These are phyloP conservation scores for Scheffersomyces quercinus DNA, from an alignment of 1,139 yeast species.

Conservation along the genomic window DNA sequence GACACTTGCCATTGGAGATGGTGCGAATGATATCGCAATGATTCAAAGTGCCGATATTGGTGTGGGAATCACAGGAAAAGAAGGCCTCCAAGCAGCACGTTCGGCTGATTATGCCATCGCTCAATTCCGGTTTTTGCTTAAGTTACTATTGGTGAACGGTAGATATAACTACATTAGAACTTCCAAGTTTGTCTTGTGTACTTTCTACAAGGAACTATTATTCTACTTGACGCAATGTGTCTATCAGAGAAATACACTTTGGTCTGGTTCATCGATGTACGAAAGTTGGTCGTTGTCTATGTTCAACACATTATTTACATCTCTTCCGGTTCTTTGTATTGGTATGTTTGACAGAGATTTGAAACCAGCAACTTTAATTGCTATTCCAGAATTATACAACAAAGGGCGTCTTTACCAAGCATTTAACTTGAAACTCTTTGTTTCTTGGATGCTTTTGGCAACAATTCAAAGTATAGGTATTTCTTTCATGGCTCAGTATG, in stretches of 20 bases:
- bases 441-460: constrained; percentile 80
- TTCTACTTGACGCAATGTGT: constrained; percentile 88
- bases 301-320: constrained; percentile 95
- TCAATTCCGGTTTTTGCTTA: constrained; percentile 81
- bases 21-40: constrained; percentile 99
- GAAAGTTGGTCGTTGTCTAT: constrained; percentile 96
- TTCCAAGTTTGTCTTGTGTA: constrained; percentile 86
- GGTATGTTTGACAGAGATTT: constrained; percentile 97
- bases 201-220: constrained; percentile 90
- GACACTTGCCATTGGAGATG: constrained; percentile 97
- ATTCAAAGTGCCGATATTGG: constrained; percentile 98
- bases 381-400: constrained; percentile 86
- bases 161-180: constrained; percentile 92
- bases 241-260: constrained; percentile 83
- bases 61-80: constrained; percentile 94
- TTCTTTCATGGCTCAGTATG: constrained; percentile 63
- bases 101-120: constrained; percentile 95
- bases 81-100: constrained; percentile 95
- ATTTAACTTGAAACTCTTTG: constrained; percentile 68
- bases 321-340: constrained; percentile 84
- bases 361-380: constrained; percentile 81
- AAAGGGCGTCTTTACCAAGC: constrained; percentile 76
- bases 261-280: constrained; percentile 89
- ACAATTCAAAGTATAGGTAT: constrained; percentile 71
- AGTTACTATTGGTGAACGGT: constrained; percentile 88